phyloP scores from a whole-genome alignment of 2,329 filamentous ascomycete genomes.

The Escovopsis sp. region DNA sequence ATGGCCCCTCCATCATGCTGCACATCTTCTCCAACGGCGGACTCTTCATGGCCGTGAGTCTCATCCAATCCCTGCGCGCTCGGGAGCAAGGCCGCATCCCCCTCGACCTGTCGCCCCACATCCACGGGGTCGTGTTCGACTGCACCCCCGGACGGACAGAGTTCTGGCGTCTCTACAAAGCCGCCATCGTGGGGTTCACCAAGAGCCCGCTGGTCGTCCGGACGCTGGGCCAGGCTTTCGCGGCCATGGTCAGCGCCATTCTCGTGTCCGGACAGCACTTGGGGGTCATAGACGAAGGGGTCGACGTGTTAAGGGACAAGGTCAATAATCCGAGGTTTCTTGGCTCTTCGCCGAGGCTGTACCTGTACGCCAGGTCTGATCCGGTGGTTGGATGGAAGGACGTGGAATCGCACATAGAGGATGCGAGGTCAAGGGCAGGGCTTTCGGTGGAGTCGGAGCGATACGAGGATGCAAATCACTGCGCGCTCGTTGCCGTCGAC shows the following conservation, averaged over 20 bases:
- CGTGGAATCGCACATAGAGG: conserved; percentile 1
- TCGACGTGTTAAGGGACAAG: background rate
- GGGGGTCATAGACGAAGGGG: background rate
- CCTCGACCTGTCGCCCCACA: background rate
- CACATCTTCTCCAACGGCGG: conserved; percentile 4
- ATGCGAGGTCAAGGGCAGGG: background rate
- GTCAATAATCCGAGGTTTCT: background rate
- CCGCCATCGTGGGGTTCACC: background rate
- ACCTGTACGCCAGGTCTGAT: conserved; percentile 1
- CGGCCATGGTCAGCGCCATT: background rate
- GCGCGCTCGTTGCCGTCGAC: background rate
- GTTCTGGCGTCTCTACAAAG: conserved; percentile 1
- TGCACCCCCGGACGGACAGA: conserved; percentile 1
- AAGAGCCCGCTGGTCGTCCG: background rate
- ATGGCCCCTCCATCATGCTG: background rate
- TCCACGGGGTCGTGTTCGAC: background rate
- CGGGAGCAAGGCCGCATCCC: background rate
- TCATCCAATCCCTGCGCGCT: background rate
- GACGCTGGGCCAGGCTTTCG: background rate
- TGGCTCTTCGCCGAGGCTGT: conserved; percentile 1
- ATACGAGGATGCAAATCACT: background rate
- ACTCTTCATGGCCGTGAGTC: conserved; percentile 1
- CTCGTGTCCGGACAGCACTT: background rate
- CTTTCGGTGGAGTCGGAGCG: background rate
- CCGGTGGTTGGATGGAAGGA: conserved; percentile 1